phyloP scores from a whole-genome alignment of 208 protist species.

The Acanthamoeba healyi region DNA sequence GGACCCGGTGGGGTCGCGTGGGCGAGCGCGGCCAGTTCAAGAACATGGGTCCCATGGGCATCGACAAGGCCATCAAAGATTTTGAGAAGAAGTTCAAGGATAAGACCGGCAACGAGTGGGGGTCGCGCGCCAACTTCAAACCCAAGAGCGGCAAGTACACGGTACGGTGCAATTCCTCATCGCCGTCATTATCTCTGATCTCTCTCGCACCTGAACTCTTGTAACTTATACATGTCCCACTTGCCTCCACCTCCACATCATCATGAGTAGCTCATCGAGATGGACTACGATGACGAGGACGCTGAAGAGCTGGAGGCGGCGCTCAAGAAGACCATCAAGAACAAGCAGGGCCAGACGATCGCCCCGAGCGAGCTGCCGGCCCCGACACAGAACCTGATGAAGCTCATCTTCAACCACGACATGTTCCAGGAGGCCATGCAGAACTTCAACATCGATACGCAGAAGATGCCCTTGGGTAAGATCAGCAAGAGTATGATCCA shows the following conservation, averaged over 20 bases:
- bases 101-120: constrained; percentile 89
- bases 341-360: constrained; percentile 72
- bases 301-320: constrained; percentile 61
- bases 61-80: constrained; percentile 79
- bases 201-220: background rate
- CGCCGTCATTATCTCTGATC: too few relatives aligned
- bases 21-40: constrained; percentile 86
- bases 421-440: constrained; percentile 83
- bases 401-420: constrained; percentile 84
- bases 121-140: constrained; percentile 76
- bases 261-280: constrained; percentile 55
- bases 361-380: constrained; percentile 39
- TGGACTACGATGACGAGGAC: constrained; percentile 63
- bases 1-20: constrained; percentile 90
- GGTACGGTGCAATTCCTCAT: too few relatives aligned
- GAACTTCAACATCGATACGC: constrained; percentile 82
- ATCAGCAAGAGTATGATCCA: constrained; percentile 83
- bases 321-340: constrained; percentile 66
- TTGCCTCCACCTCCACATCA: background rate
- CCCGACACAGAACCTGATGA: constrained; percentile 68
- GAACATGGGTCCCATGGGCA: constrained; percentile 72
- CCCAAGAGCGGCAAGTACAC: constrained; percentile 82
- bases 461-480: constrained; percentile 87
- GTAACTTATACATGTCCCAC: background rate
- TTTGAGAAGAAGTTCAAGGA: constrained; percentile 90